Conservation (phyloP, 441 rosid genomes). For the Rhodomyrtus psidioides region DNA sequence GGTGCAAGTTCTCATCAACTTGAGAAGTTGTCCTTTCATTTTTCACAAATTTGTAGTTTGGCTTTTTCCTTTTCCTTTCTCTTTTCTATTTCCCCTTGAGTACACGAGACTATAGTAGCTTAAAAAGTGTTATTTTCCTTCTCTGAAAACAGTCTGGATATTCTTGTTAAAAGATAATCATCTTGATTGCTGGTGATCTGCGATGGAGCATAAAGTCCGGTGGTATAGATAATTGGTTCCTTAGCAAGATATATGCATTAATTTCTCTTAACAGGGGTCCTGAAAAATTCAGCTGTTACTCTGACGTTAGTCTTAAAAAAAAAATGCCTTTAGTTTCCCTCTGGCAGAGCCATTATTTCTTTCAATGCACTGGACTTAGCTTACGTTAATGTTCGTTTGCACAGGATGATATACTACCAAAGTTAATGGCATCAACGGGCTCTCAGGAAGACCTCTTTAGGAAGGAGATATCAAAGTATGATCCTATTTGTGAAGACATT, state of each 20-base stretch:
- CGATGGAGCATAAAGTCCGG: not conserved
- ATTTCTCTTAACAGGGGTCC: not conserved
- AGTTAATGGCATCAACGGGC: slow-evolving; percentile 86
- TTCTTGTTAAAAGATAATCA: not conserved
- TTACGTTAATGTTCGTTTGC: slow-evolving; percentile 8
- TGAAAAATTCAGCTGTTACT: not conserved
- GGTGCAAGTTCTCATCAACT: not conserved
- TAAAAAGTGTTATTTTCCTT: not conserved
- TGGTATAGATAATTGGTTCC: not conserved
- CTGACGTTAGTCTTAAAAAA: not conserved
- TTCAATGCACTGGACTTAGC: not conserved
- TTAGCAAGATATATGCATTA: not conserved
- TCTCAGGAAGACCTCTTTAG: slow-evolving; percentile 89
- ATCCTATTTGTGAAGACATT: slow-evolving; percentile 71
- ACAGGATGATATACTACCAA: slow-evolving; percentile 96
- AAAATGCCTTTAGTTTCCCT: not conserved
- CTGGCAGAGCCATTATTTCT: not conserved
- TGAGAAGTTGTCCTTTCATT: not conserved
- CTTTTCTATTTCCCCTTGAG: not conserved
- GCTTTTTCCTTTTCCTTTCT: not conserved
- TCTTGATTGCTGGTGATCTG: not conserved
- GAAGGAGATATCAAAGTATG: slow-evolving; percentile 89
- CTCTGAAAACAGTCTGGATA: not conserved
- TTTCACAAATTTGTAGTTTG: not conserved
- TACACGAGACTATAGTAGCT: not conserved